phyloP scores from a whole-genome alignment of 2,329 filamentous ascomycete species.

The Samsoniella hepiali region DNA sequence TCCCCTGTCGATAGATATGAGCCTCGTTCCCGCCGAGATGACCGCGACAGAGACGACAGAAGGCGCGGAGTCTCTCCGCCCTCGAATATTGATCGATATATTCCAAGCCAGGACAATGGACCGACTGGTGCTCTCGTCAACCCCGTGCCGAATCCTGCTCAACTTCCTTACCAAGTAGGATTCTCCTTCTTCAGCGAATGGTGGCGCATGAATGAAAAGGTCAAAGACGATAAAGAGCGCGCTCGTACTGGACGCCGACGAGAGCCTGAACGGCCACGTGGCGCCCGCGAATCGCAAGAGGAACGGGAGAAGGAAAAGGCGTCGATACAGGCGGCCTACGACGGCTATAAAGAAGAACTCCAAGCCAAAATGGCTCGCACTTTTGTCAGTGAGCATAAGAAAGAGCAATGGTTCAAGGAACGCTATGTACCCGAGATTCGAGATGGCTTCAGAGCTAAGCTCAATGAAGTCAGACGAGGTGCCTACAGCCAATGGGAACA shows the following conservation, averaged over 20 bases:
- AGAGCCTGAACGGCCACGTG: slow-evolving; percentile 60
- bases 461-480: slow-evolving; percentile 75
- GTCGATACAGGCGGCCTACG: slow-evolving; percentile 69
- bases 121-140: slow-evolving; percentile 52
- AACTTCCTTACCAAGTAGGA: slow-evolving; percentile 74
- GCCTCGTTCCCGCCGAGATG: slow-evolving; percentile 66
- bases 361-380: slow-evolving; percentile 77
- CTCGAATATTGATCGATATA: slow-evolving; percentile 79
- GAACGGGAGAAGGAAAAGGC: slow-evolving; percentile 76
- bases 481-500: slow-evolving; percentile 85
- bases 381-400: slow-evolving; percentile 90
- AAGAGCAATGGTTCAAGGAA: slow-evolving; percentile 97
- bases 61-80: slow-evolving; percentile 61
- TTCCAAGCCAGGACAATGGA: slow-evolving; percentile 65
- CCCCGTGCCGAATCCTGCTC: slow-evolving; percentile 68
- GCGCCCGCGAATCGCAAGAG: slow-evolving; percentile 63
- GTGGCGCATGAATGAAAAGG: slow-evolving; percentile 79
- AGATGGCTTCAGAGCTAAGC: slow-evolving; percentile 67
- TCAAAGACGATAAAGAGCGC: slow-evolving; percentile 78
- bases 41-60: slow-evolving; percentile 59
- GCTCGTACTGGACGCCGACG: slow-evolving; percentile 65
- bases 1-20: slow-evolving; percentile 77
- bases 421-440: slow-evolving; percentile 83
- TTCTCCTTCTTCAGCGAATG: slow-evolving; percentile 85
- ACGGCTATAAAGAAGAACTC: slow-evolving; percentile 64